These are phyloP conservation scores for Schizosaccharomyces octosporus DNA, from an alignment of 805 yeast species.

Conservation along the genomic window DNA sequence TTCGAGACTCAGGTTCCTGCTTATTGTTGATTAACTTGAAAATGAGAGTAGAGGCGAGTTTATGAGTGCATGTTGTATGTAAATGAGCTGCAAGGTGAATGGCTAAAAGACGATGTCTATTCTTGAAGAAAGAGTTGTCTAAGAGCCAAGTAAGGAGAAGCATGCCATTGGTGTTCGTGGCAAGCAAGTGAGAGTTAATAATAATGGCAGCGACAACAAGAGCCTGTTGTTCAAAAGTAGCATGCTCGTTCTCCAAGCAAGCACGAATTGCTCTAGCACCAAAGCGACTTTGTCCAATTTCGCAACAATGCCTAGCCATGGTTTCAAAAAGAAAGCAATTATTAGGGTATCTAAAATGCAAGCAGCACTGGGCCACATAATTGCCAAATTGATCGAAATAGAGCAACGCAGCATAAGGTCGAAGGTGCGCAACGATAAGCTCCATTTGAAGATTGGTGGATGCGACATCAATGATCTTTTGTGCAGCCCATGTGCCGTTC, in stretches of 20 bases:
- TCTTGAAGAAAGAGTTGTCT: slow-evolving; percentile 48
- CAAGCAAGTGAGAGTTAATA: slow-evolving; percentile 51
- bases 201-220: slow-evolving; percentile 58
- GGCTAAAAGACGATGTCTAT: slow-evolving; percentile 21
- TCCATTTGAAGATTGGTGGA: slow-evolving; percentile 35
- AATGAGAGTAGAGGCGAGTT: slow-evolving; percentile 61
- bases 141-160: slow-evolving; percentile 79
- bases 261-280: slow-evolving; percentile 92
- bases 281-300: slow-evolving; percentile 65
- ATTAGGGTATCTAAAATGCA: slow-evolving; percentile 71
- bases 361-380: slow-evolving; percentile 82
- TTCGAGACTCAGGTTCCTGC: slow-evolving; percentile 36
- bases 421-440: slow-evolving; percentile 42
- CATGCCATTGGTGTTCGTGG: slow-evolving; percentile 68
- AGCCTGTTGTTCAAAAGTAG: slow-evolving; percentile 40
- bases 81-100: slow-evolving; percentile 22
- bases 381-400: slow-evolving; percentile 93
- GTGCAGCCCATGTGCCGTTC: slow-evolving; percentile 98
- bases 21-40: slow-evolving; percentile 54
- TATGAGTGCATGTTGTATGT: slow-evolving; percentile 45
- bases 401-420: slow-evolving; percentile 60
- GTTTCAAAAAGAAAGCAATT: slow-evolving; percentile 74
- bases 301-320: slow-evolving; percentile 50
- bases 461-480: slow-evolving; percentile 66
- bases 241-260: slow-evolving; percentile 56